Evolutionary conservation across 805 yeast species (phyloP).

Genomic region (Myxozyma melibiosi): DNA sequence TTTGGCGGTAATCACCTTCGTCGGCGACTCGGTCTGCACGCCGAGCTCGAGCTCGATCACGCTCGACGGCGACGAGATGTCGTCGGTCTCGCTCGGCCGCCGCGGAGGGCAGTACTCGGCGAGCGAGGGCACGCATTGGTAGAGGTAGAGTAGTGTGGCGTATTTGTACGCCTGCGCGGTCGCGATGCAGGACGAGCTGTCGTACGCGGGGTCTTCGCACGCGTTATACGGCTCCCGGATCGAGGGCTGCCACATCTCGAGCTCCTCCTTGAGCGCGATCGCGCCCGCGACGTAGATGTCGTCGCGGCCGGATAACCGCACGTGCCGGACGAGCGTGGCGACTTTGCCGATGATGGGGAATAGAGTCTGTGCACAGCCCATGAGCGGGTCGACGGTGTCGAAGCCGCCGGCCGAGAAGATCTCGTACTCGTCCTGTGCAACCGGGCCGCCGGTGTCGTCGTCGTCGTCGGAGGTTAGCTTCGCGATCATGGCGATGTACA

Average conservation of each 20-base stretch:
- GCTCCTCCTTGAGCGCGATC: conserved; percentile 54
- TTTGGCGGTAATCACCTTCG: conserved; percentile 50
- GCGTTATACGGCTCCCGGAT: conserved; percentile 43
- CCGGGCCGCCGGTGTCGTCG: conserved; percentile 40
- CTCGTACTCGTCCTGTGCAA: conserved; percentile 28
- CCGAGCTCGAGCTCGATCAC: conserved; percentile 5
- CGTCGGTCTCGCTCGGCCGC: conserved; percentile 2
- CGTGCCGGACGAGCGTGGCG: conserved; percentile 56
- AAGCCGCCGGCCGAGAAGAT: conserved; percentile 1
- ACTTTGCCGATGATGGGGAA: conserved; percentile 67
- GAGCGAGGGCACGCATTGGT: conserved; percentile 72
- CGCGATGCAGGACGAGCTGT: conserved; percentile 60
- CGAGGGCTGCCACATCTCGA: conserved; percentile 61
- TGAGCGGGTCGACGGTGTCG: conserved; percentile 59
- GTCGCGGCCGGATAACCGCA: conserved; percentile 44
- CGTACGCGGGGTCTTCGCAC: conserved; percentile 53
- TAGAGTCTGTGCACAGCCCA: conserved; percentile 67
- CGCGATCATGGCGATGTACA: conserved; percentile 67
- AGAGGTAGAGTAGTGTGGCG: conserved; percentile 60
- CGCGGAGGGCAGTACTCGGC: conserved; percentile 14
- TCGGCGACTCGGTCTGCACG: conserved; percentile 6
- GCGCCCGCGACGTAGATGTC: conserved; percentile 50
- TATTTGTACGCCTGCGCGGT: conserved; percentile 72
- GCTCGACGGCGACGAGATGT: background rate
- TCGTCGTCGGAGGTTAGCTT: conserved; percentile 59